A percentile compares a stretch with the other conserved stretches of the same genome.
Conservation (phyloP, 1,284 basidiomycete species). For the Anthracocystis walkeri region DNA sequence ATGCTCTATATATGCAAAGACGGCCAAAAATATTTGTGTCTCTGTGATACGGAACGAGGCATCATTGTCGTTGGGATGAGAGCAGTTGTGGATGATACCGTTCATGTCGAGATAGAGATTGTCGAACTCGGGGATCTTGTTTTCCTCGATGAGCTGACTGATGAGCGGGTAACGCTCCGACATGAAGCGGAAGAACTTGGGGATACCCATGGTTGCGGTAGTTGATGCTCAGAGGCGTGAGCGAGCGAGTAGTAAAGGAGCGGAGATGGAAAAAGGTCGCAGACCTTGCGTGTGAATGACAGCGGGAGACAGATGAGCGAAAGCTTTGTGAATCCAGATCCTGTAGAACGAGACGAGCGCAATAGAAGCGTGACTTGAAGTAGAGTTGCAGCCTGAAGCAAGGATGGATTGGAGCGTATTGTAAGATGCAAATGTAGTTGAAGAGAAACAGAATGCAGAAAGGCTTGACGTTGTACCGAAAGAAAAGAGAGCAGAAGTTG, state of each 20-base stretch:
- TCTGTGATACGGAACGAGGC: slow-evolving; percentile 91
- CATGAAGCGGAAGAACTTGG: slow-evolving; percentile 75
- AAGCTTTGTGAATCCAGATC: slow-evolving; percentile 3
- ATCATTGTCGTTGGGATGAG: slow-evolving; percentile 90
- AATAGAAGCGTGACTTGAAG: slow-evolving; percentile 1
- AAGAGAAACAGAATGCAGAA: slow-evolving; percentile 9
- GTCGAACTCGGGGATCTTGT: slow-evolving; percentile 90
- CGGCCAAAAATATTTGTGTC: slow-evolving; percentile 95
- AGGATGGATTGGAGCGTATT: neutral
- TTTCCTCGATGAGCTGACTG: slow-evolving; percentile 95
- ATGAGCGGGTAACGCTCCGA: slow-evolving; percentile 96
- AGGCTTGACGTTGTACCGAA: slow-evolving; percentile 12
- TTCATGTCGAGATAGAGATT: slow-evolving; percentile 96
- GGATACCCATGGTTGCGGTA: slow-evolving; percentile 61
- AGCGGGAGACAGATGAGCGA: neutral
- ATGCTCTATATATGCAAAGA: slow-evolving; percentile 96
- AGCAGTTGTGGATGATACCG: slow-evolving; percentile 88
- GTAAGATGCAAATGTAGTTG: slow-evolving; percentile 38
- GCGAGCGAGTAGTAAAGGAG: slow-evolving; percentile 2
- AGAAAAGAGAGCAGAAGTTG: slow-evolving; percentile 19
- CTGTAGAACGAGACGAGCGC: slow-evolving; percentile 10
- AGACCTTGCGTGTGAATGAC: slow-evolving; percentile 4
- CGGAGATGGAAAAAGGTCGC: neutral
- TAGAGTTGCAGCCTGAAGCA: neutral
- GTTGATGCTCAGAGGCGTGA: slow-evolving; percentile 16